Evolutionary conservation across 768 basidiomycete genomes (phyloP), one percentile per base, ranked within the genome.

Genomic region (Tulasnella sp.): DNA sequence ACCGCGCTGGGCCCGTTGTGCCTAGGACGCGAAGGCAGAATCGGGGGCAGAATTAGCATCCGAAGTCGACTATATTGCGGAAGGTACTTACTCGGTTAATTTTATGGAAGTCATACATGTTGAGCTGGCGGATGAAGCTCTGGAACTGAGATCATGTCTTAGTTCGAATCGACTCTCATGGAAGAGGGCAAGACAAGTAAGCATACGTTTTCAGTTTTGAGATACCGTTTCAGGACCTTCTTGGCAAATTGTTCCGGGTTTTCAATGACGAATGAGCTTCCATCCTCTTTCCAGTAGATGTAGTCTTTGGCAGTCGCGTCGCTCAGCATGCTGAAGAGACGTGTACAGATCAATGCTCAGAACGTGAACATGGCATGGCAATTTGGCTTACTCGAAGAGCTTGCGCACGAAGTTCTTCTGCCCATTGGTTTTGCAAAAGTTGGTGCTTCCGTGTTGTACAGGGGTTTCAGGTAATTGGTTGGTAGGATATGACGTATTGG

Each of bases 41-140:
- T 12, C 16, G 44, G 44, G 16, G 16, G 44, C 44, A 52, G 52
- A 52, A n/a, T 52, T 52, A 52, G n/a, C 52, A 24, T 6, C 19
- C 7, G 48, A 42, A 75, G 44, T 19, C 3, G 58, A 27, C n/a
- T 12, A 68, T 58, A 36, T 76, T 40, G 52, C 40, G 36, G 39
- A 74, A 21, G 40, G 16, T 27, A 34, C 68, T 58, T 62, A 27
- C 76, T 71, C 75, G 38, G 73, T 58, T 81, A 52, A 77, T 79
- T 48, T 94, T 89, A 85, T 95, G 94, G 85, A 97, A 97, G 36
- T 95, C 95, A 83, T 96, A 97, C 94, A 97, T 97, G 88, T 98
- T 97, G 81, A 97, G 89, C 84, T 97, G 96, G 82, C 96, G 91
- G 77, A 97, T 95, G 84, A 98, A 97, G 83, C 93, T 95, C 18